These are phyloP conservation scores for Sarcomyxa edulis DNA, from an alignment of 768 basidiomycete genomes.

Conservation along the genomic window DNA sequence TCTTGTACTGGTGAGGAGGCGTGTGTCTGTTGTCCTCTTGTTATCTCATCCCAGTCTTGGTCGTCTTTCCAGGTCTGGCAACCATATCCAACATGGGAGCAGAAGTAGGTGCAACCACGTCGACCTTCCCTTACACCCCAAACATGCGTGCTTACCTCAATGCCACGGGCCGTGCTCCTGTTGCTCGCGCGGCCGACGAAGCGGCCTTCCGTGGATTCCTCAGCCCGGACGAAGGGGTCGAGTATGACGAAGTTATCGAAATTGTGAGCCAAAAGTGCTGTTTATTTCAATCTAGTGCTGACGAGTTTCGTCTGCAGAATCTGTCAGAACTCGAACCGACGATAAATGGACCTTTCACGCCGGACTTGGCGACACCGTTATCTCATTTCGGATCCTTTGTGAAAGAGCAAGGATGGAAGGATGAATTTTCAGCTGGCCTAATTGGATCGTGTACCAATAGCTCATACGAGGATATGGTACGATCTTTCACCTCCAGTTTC, in stretches of 20 bases:
- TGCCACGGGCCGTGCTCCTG: slow-evolving; percentile 84
- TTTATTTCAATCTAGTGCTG: background rate
- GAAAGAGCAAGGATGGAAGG: slow-evolving; percentile 86
- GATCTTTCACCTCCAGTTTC: slow-evolving; percentile 1
- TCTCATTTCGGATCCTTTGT: slow-evolving; percentile 83
- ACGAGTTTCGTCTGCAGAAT: slow-evolving; percentile 43
- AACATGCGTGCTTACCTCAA: slow-evolving; percentile 87
- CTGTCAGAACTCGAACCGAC: slow-evolving; percentile 86
- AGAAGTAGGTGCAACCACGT: slow-evolving; percentile 99
- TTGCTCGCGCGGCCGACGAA: slow-evolving; percentile 81
- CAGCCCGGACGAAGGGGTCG: slow-evolving; percentile 75
- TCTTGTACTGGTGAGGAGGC: slow-evolving; percentile 78
- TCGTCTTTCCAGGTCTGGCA: slow-evolving; percentile 57
- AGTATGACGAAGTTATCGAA: slow-evolving; percentile 94
- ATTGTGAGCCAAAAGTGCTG: slow-evolving; percentile 51
- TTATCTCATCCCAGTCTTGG: background rate
- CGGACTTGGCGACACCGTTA: slow-evolving; percentile 90
- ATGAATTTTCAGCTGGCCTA: slow-evolving; percentile 83
- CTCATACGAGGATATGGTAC: slow-evolving; percentile 92
- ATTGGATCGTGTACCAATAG: slow-evolving; percentile 99
- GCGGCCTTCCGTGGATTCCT: slow-evolving; percentile 79
- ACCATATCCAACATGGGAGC: slow-evolving; percentile 99
- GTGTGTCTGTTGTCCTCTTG: background rate
- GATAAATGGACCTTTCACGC: slow-evolving; percentile 97
- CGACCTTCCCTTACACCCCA: slow-evolving; percentile 92